These are phyloP conservation scores for Phytophthora ramorum DNA, from an alignment of 352 stramenopile species.

Conservation along the genomic window DNA sequence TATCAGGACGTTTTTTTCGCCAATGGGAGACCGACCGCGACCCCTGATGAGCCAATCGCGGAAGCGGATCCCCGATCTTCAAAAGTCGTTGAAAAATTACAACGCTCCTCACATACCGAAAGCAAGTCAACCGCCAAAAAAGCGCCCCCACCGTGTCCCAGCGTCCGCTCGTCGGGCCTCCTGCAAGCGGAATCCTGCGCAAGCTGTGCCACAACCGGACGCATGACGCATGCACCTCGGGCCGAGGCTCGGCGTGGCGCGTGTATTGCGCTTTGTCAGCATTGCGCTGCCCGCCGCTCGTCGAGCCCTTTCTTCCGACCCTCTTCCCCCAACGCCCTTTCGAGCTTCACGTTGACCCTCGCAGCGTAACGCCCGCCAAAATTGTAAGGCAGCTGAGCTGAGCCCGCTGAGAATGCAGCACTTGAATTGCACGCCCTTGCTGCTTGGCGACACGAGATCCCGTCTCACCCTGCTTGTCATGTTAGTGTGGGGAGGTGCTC, in stretches of 20 bases:
- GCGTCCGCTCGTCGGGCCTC: slow-evolving; percentile 1
- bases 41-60: slow-evolving; percentile 24
- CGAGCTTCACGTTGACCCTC: slow-evolving; percentile 15
- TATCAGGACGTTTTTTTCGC: slow-evolving; percentile 46
- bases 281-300: not conserved
- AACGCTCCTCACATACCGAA: slow-evolving; percentile 6
- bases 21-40: slow-evolving; percentile 15
- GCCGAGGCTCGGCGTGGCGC: not conserved
- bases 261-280: not conserved
- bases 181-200: not conserved
- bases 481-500: slow-evolving; percentile 11
- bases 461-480: slow-evolving; percentile 16
- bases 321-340: slow-evolving; percentile 23
- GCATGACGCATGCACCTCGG: not conserved
- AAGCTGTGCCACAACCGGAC: slow-evolving; percentile 5
- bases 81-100: slow-evolving; percentile 36
- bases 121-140: slow-evolving; percentile 17
- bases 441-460: slow-evolving; percentile 7
- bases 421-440: not conserved
- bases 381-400: slow-evolving; percentile 20
- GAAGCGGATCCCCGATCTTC: slow-evolving; percentile 24
- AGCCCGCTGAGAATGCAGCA: not conserved
- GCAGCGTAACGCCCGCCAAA: slow-evolving; percentile 20
- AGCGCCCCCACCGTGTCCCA: slow-evolving; percentile 15
- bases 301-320: slow-evolving; percentile 25